Base-by-base conservation (phyloP, 805 yeast genomes). In the Candida ficus region DNA sequence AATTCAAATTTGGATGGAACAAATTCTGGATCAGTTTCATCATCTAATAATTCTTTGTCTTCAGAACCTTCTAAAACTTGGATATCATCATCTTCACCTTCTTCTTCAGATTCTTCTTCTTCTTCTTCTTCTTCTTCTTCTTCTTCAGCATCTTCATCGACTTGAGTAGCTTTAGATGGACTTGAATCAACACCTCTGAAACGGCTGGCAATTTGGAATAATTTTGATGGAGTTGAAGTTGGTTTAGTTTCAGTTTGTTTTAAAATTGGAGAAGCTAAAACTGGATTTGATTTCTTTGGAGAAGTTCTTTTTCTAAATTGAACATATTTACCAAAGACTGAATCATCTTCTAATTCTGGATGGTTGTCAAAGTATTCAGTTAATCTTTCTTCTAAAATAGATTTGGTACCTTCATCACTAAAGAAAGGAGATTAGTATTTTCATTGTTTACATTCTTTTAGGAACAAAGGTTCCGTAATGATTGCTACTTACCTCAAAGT, bases 341-440 rank as follows among this genome's bases (percentile, higher is more conserved):
- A 34, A 31, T 49, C 49, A 17, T 44, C 47, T 35, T 48, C 59
- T 44, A 60, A 52, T 44, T 58, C 61, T 14, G 65, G 64, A 38
- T 60, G 56, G 41, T 47, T 45, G 39, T 58, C 60, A 37, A 61
- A 52, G 42, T 57, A 52, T 29, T 37, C 48, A 29, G 36, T 30
- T 19, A 61, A 41, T 46, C 61, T 54, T 23, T 56, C 58, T 42
- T 59, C 64, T 38, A 61, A 43, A 20, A 50, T 46, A 2, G 54
- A 38, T 45, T 61, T 61, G 25, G 61, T 57, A 9, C 64, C 65
- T 17, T 47, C 55, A 14, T 42, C 49, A 29, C 64, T 57, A n/a
- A n/a, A n/a, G 27, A 5, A 18, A 13, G 7, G 17, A 18, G 6
- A 27, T 22, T 22, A 33, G 36, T 33, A 33, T 21, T 7, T 17